These are phyloP conservation scores for Trichoderma atrobrunneum DNA, from an alignment of 2,329 filamentous ascomycete species.

Conservation along the genomic window DNA sequence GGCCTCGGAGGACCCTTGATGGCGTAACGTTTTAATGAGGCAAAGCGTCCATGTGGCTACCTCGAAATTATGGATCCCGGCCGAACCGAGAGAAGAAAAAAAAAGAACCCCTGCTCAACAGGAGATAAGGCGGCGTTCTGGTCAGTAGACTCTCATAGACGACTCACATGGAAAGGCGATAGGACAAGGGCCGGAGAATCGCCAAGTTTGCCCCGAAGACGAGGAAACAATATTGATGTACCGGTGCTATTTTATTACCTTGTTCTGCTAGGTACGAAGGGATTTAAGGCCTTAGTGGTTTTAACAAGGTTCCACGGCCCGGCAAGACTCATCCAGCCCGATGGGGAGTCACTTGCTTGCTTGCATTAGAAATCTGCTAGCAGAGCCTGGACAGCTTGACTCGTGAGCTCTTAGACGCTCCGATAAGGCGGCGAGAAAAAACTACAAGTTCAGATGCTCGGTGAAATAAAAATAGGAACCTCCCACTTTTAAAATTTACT, in stretches of 20 bases:
- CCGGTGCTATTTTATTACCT: neutral
- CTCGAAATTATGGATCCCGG: conserved; percentile 10
- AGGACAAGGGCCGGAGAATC: neutral
- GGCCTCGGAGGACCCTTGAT: neutral
- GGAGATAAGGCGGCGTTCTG: conserved; percentile 6
- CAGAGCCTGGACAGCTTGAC: conserved; percentile 1
- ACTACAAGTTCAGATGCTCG: neutral
- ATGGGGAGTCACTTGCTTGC: conserved; percentile 11
- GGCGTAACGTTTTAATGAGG: neutral
- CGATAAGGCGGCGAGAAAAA: neutral
- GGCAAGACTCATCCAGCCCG: conserved; percentile 7
- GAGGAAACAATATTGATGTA: neutral
- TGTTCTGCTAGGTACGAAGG: neutral
- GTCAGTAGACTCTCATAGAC: neutral
- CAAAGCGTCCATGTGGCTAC: conserved; percentile 4
- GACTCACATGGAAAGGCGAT: neutral
- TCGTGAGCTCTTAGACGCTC: conserved; percentile 3
- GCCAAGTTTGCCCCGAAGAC: neutral
- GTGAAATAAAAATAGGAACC: neutral
- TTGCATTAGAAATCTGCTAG: neutral
- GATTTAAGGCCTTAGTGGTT: neutral
- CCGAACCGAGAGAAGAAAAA: neutral
- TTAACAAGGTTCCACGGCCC: neutral
- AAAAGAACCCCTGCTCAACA: neutral
- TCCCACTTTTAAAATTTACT: neutral